phyloP scores from a whole-genome alignment of 805 yeast genomes.

The Saccharomycopsis oosterbeekiorum region DNA sequence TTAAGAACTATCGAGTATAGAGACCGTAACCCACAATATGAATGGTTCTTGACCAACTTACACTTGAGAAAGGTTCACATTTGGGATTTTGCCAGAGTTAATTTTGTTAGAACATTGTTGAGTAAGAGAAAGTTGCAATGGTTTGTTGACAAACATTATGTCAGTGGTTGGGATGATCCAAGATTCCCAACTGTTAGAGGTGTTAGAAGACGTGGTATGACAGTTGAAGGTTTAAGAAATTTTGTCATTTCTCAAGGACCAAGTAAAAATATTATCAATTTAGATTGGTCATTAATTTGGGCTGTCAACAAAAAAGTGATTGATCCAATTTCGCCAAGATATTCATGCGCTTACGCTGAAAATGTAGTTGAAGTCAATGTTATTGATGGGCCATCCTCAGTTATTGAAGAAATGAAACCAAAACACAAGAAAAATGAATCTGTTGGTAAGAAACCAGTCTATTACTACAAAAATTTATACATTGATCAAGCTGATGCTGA shows the following conservation, averaged over 20 bases:
- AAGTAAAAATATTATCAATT: constrained; percentile 88
- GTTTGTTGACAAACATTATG: constrained; percentile 91
- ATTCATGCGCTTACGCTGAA: constrained; percentile 60
- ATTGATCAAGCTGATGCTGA: constrained; percentile 87
- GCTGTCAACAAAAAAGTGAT: constrained; percentile 93
- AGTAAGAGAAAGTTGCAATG: constrained; percentile 98
- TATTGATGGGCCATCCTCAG: constrained; percentile 56
- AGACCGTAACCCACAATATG: constrained; percentile 97
- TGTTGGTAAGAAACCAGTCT: constrained; percentile 75
- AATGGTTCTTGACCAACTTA: constrained; percentile 84
- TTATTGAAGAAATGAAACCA: constrained; percentile 63
- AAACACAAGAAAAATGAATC: constrained; percentile 93
- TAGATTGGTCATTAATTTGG: constrained; percentile 98
- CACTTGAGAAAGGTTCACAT: constrained; percentile 84
- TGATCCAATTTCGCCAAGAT: constrained; percentile 96
- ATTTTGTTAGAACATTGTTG: constrained; percentile 88
- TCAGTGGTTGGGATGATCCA: constrained; percentile 96
- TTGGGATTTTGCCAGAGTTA: constrained; percentile 97
- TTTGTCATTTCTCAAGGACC: constrained; percentile 96
- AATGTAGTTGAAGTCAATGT: constrained; percentile 65
- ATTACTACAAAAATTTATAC: constrained; percentile 51
- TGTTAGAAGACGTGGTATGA: constrained; percentile 99
- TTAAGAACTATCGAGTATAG: constrained; percentile 97
- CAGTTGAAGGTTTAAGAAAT: constrained; percentile 92
- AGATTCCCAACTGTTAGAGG: constrained; percentile 99